Conservation (phyloP, 768 basidiomycete genomes). For the Cystofilobasidium ferigula region DNA sequence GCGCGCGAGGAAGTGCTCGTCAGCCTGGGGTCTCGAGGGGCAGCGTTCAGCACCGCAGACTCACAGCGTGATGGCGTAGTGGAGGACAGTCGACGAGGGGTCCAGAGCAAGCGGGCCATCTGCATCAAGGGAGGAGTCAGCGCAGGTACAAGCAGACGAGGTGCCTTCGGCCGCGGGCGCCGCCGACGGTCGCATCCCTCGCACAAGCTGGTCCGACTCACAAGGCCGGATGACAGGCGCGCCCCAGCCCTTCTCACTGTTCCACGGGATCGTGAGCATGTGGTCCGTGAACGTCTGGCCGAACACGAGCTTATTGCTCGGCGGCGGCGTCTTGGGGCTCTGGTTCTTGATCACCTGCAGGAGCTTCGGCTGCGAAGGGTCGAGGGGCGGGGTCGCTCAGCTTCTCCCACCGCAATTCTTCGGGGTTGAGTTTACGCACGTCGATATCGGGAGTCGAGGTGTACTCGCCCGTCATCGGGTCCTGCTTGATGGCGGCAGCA, state of each 20-base stretch:
- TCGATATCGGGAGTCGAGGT: slow-evolving; percentile 21
- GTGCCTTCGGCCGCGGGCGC: too few species aligned
- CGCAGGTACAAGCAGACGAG: background rate
- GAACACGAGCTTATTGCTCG: slow-evolving; percentile 60
- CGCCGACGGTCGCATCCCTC: too few species aligned
- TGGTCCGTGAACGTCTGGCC: slow-evolving; percentile 83
- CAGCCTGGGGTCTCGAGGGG: background rate
- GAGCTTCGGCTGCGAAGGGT: slow-evolving; percentile 29
- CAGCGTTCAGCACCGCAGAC: slow-evolving; percentile 25
- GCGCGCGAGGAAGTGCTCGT: background rate
- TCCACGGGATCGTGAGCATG: slow-evolving; percentile 74
- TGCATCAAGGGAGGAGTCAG: slow-evolving; percentile 29
- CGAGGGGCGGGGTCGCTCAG: background rate
- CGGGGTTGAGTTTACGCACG: background rate
- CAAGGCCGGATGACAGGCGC: slow-evolving; percentile 72
- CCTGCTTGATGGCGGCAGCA: slow-evolving; percentile 16
- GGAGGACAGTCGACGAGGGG: slow-evolving; percentile 72
- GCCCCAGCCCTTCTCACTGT: slow-evolving; percentile 62
- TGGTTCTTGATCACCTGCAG: slow-evolving; percentile 30
- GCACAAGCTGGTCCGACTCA: too few species aligned
- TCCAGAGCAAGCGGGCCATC: slow-evolving; percentile 64
- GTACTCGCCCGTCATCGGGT: slow-evolving; percentile 26
- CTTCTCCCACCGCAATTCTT: background rate
- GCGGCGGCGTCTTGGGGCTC: slow-evolving; percentile 55
- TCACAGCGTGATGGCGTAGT: slow-evolving; percentile 76